Evolutionary conservation across 305 asterid species (phyloP).

Genomic region (Fraxinus baroniana): DNA sequence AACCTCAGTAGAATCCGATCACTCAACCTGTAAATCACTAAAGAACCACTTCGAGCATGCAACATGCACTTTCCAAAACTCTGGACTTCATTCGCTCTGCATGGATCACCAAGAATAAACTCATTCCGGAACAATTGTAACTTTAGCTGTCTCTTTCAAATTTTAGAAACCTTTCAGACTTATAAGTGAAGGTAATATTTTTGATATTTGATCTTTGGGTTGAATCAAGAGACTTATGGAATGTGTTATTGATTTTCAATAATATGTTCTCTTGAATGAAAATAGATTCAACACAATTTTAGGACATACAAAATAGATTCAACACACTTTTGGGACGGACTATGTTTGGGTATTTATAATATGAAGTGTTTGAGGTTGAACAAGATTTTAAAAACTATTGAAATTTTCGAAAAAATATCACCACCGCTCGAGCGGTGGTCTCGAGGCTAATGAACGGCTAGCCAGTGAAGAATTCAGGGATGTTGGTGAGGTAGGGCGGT

Average conservation of each 20-base stretch:
- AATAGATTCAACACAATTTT: no score
- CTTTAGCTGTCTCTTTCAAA: neutral
- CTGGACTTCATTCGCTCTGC: neutral
- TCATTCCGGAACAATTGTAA: neutral
- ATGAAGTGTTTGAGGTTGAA: neutral
- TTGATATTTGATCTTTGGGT: neutral
- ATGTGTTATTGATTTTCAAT: no score
- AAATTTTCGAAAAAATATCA: neutral
- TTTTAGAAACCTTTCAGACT: neutral
- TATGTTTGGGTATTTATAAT: neutral
- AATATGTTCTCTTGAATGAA: neutral
- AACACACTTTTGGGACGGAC: neutral
- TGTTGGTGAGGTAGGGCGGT: neutral
- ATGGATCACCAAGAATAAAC: neutral
- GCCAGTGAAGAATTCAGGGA: neutral
- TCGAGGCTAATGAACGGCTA: no score
- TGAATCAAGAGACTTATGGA: neutral
- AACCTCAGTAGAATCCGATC: neutral
- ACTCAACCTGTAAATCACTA: neutral
- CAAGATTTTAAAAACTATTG: no score
- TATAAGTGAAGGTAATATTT: neutral
- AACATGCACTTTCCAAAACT: neutral
- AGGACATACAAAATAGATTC: no score
- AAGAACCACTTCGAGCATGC: neutral
- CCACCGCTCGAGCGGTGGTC: neutral